These are phyloP conservation scores for Leccinum barrowsii DNA, from an alignment of 768 basidiomycete species.

Conservation along the genomic window DNA sequence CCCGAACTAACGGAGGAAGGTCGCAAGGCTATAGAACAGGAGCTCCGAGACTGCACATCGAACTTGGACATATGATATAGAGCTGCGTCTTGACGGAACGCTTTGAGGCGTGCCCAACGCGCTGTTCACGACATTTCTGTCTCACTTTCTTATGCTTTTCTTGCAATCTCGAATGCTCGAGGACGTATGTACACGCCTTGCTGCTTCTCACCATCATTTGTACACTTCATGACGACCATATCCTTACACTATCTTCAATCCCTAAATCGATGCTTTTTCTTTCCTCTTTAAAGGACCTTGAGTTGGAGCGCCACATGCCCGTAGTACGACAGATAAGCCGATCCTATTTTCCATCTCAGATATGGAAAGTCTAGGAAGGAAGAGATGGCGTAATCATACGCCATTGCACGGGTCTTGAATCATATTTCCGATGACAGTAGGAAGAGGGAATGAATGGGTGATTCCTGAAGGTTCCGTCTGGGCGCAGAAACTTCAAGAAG, in stretches of 20 bases:
- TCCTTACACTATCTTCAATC: slow-evolving; percentile 25
- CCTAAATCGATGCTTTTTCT: slow-evolving; percentile 11
- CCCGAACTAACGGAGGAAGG: slow-evolving; percentile 71
- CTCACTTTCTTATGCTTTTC: neutral
- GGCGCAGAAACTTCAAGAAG: neutral
- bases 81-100: neutral
- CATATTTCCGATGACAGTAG: neutral
- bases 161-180: slow-evolving; percentile 5
- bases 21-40: slow-evolving; percentile 67
- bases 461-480: neutral
- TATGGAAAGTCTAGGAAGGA: neutral
- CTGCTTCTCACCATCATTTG: slow-evolving; percentile 9
- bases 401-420: neutral
- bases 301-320: neutral
- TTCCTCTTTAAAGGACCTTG: neutral
- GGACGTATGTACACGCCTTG: neutral
- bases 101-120: neutral
- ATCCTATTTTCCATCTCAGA: neutral
- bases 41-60: slow-evolving; percentile 37
- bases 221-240: slow-evolving; percentile 25
- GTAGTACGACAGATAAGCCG: neutral
- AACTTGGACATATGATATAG: slow-evolving; percentile 17
- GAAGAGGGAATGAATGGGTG: neutral
- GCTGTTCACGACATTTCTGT: slow-evolving; percentile 3
- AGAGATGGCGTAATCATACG: neutral